Evolutionary conservation across 2,329 filamentous ascomycete genomes (phyloP).

Genomic region (Fusarium sp.): DNA sequence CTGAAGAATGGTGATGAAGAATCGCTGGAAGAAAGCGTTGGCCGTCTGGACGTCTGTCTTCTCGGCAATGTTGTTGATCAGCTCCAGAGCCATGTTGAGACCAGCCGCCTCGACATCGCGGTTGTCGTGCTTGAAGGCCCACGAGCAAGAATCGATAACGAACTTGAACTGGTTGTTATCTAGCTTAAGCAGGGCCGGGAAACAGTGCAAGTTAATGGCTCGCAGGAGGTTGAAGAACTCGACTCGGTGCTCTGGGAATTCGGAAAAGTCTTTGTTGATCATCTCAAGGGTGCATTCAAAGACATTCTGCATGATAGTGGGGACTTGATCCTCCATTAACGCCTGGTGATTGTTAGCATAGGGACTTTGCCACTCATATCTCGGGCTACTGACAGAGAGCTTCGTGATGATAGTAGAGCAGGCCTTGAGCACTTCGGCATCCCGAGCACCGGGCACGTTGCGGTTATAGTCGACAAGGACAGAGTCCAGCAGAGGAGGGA

Average conservation of each 20-base stretch:
- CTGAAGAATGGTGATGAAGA: conserved; percentile 94
- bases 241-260: conserved; percentile 98
- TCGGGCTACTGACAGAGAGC: conserved; percentile 75
- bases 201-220: conserved; percentile 96
- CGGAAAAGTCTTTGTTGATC: conserved; percentile 99
- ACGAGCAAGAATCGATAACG: conserved; percentile 98
- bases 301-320: conserved; percentile 96
- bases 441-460: conserved; percentile 93
- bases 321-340: conserved; percentile 98
- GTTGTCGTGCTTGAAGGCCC: conserved; percentile 99
- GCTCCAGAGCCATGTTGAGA: conserved; percentile 96
- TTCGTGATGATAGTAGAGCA: conserved; percentile 98
- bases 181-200: conserved; percentile 90
- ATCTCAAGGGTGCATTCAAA: conserved; percentile 99
- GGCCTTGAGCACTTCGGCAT: conserved; percentile 95
- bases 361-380: not conserved
- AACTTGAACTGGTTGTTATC: conserved; percentile 99
- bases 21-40: conserved; percentile 97
- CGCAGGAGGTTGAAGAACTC: conserved; percentile 98
- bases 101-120: conserved; percentile 96
- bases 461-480: conserved; percentile 96
- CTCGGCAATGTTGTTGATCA: conserved; percentile 97
- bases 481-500: conserved; percentile 93
- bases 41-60: conserved; percentile 86
- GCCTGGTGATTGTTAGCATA: conserved; percentile 59